phyloP scores from a whole-genome alignment of 2,329 filamentous ascomycete genomes.

The Clarireedia monteithiana region DNA sequence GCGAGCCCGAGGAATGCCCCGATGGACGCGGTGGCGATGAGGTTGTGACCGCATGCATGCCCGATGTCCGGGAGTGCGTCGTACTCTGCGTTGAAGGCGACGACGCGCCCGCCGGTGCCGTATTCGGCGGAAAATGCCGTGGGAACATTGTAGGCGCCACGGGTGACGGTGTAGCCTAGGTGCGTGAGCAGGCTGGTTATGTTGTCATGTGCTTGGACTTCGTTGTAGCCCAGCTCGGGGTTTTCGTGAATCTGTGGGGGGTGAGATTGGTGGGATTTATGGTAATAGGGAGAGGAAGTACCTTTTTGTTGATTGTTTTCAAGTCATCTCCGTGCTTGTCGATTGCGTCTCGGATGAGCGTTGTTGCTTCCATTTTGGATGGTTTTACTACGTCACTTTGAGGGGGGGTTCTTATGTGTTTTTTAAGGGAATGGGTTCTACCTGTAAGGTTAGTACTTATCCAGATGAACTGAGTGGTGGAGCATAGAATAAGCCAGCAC shows the following conservation, averaged over 20 bases:
- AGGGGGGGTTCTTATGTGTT: not conserved
- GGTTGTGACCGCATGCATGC: constrained; percentile 37
- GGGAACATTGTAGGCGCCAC: constrained; percentile 42
- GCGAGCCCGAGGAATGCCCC: constrained; percentile 32
- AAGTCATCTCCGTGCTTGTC: constrained; percentile 3
- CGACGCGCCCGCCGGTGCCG: constrained; percentile 35
- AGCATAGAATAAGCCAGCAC: too few species aligned
- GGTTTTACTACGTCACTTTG: accelerated
- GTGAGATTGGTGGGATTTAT: not conserved
- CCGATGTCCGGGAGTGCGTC: constrained; percentile 37
- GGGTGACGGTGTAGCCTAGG: constrained; percentile 39
- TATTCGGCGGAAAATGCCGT: constrained; percentile 43
- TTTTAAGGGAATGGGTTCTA: not conserved
- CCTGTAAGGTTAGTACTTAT: too few species aligned
- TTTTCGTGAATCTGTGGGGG: constrained; percentile 34
- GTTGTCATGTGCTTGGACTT: constrained; percentile 42
- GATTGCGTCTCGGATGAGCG: constrained; percentile 2
- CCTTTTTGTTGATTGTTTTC: constrained; percentile 9
- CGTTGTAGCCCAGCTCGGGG: constrained; percentile 45
- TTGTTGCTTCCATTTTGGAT: not conserved
- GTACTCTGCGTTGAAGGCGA: constrained; percentile 39
- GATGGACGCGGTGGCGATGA: constrained; percentile 33
- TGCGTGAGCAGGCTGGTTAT: constrained; percentile 38
- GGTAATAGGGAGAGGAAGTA: not conserved
- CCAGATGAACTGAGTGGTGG: too few species aligned